These are phyloP conservation scores for Acephala macrosclerotiorum DNA, from an alignment of 2,329 filamentous ascomycete genomes.

Conservation along the genomic window DNA sequence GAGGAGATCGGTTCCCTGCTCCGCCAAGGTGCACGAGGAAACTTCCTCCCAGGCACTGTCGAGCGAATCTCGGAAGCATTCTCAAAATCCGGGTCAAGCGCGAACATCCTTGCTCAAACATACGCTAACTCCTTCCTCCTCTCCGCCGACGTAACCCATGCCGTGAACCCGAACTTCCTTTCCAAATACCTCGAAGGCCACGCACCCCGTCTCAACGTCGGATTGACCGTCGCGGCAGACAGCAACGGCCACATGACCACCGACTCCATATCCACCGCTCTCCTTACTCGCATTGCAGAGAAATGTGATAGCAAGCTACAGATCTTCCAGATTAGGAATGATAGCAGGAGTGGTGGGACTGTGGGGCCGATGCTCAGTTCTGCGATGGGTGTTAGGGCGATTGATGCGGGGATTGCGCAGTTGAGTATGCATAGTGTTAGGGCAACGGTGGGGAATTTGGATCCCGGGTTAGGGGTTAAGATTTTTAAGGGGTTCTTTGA, in stretches of 20 bases:
- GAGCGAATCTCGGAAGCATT: conserved; percentile 82
- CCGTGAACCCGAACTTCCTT: conserved; percentile 93
- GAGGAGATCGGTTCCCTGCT: conserved; percentile 94
- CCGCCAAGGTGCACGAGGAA: conserved; percentile 87
- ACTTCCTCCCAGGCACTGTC: conserved; percentile 83
- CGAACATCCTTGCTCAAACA: conserved; percentile 76
- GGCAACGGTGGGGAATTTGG: conserved; percentile 80
- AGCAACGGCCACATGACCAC: conserved; percentile 97
- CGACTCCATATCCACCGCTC: conserved; percentile 82
- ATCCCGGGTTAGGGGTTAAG: conserved; percentile 26
- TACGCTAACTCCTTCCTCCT: conserved; percentile 93
- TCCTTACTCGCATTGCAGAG: conserved; percentile 81
- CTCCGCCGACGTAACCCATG: conserved; percentile 92
- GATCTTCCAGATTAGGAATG: conserved; percentile 94
- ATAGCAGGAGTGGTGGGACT: conserved; percentile 87
- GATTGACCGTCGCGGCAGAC: conserved; percentile 81
- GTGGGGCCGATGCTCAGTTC: conserved; percentile 91
- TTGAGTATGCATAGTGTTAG: conserved; percentile 93
- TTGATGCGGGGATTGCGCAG: conserved; percentile 90
- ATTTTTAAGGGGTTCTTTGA: conserved; percentile 28
- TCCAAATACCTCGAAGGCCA: conserved; percentile 85
- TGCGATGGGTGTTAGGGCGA: conserved; percentile 79
- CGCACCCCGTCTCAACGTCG: conserved; percentile 86
- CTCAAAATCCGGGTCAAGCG: conserved; percentile 54
- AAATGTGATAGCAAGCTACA: conserved; percentile 77